phyloP scores from a whole-genome alignment of 1,284 basidiomycete species.

The Somion occarium region DNA sequence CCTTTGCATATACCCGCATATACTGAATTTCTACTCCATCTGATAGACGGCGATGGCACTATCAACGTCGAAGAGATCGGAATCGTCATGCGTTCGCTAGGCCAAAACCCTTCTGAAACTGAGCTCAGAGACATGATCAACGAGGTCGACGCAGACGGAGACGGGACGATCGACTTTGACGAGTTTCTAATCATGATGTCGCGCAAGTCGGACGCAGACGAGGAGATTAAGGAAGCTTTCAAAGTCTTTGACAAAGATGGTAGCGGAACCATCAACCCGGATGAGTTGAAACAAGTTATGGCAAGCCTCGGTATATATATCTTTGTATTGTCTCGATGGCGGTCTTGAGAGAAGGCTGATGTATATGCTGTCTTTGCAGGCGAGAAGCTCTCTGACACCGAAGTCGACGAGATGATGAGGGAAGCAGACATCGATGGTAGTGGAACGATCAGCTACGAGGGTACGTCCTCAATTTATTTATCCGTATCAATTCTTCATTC shows the following conservation, averaged over 20 bases:
- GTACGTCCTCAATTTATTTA: conserved; percentile 37
- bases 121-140: conserved; percentile 98
- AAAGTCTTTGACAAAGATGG: conserved; percentile 83
- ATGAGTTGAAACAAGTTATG: conserved; percentile 90
- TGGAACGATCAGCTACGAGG: conserved; percentile 84
- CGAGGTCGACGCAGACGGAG: conserved; percentile 79
- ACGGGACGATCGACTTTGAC: conserved; percentile 93
- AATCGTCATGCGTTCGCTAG: conserved; percentile 95
- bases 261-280: conserved; percentile 77
- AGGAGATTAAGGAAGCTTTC: conserved; percentile 79
- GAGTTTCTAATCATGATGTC: conserved; percentile 97
- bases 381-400: conserved; percentile 89
- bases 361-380: conserved; percentile 36
- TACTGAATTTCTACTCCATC: conserved; percentile 9
- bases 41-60: conserved; percentile 88
- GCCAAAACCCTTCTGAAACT: conserved; percentile 94
- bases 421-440: conserved; percentile 97
- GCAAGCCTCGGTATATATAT: conserved; percentile 78
- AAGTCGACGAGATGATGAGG: conserved; percentile 98
- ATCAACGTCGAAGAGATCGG: conserved; percentile 96
- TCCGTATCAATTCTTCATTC: not conserved
- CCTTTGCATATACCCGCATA: too few species aligned
- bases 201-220: conserved; percentile 83
- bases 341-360: too few species aligned
- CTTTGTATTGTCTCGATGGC: conserved; percentile 7